Base-by-base conservation (phyloP, 1,139 yeast genomes). In the Suhomyces bribrorum region DNA sequence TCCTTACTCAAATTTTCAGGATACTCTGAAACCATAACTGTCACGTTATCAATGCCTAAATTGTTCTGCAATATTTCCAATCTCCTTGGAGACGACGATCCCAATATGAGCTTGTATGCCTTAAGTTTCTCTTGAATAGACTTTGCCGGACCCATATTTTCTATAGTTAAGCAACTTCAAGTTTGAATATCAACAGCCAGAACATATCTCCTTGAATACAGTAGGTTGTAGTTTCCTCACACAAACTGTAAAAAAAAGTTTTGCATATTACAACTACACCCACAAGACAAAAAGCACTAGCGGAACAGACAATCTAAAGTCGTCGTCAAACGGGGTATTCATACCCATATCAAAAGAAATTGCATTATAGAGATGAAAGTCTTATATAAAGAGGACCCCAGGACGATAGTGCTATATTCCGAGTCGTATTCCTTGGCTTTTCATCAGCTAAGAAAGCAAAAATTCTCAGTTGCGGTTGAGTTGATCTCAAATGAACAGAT, bases 1-100 rank as follows among this genome's bases (percentile, higher is more conserved):
- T 54, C 45, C 55, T 89, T 88, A 45, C 76, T 69, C 31, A 90
- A 66, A 54, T 89, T 71, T 57, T 92, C 98, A 36, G 79, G 83
- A 55, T 87, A 90, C 23, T 70, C 65, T 7, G 87, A 84, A 18
- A 78, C 75, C 0, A 71, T 54, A 0, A 83, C 66, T 13, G 62
- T 61, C 17, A 75, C 61, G 25, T 81, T 57, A 1, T 61, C 41
- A 35, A 90, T 62, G 0, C 89, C 89, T 49, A 90, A 63, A 52
- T 85, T 82, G 2, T 53, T 58, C 12, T 62, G 52, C 26, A 92
- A 56, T 15, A 92, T 83, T 43, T 86, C 86, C 38, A 66, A 63
- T 40, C 98, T 66, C 44, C 97, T 72, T 1, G 95, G 94, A 0
- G 97, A 89, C 2, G 86, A 75, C 1, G 96, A 87, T 1, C 96